Base-by-base conservation (phyloP, 148 eudicot species). In the Chenopodium quinoa region DNA sequence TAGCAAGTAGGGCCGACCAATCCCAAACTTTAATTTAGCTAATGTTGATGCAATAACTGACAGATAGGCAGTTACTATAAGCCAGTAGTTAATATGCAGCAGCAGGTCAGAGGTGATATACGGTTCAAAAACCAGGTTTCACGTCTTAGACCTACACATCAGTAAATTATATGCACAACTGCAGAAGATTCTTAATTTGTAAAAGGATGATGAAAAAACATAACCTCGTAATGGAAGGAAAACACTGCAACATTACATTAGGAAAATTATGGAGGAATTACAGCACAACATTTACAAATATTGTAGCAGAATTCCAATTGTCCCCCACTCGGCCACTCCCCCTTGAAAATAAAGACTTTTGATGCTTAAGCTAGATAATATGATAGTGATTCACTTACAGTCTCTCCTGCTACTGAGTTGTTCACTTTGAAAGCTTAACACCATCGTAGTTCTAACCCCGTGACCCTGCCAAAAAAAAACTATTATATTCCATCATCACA, bases 331-430 rank as follows among this genome's bases (percentile, higher is more conserved):
- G 32, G 32, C 32, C 32, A 31, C 7, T 5, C 4, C 66, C 66
- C 3, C 66, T 7, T 9, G 2, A 62, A 62, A 62, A 62, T 5
- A 62, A n/a, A 62, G 9, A 62, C 1, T 62, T 4, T 22, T 20
- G 7, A 62, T 62, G 66, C 9, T n/a, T 22, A 62, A 62, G 66
- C 66, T 62, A 20, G n/a, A 62, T 62, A 62, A 12, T 62, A 20
- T 62, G 56, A 69, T 46, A 13, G 47, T 25, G n/a, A 74, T 13
- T 27, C 31, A 74, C 76, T 74, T 74, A 47, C 76, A 46, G 22
- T 48, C 12, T 73, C 19, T 23, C 62, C 62, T 22, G 76, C 20
- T 17, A 23, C 32, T 50, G 62, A n/a, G 32, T 25, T 4, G 34
- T 50, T 74, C 76, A 7, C 22, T 74, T 13, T 47, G 34, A 27